A percentile compares a stretch with the other conserved stretches of the same genome.
Conservation (phyloP, 2,329 filamentous ascomycete genomes). For the Seiridium unicorne region DNA sequence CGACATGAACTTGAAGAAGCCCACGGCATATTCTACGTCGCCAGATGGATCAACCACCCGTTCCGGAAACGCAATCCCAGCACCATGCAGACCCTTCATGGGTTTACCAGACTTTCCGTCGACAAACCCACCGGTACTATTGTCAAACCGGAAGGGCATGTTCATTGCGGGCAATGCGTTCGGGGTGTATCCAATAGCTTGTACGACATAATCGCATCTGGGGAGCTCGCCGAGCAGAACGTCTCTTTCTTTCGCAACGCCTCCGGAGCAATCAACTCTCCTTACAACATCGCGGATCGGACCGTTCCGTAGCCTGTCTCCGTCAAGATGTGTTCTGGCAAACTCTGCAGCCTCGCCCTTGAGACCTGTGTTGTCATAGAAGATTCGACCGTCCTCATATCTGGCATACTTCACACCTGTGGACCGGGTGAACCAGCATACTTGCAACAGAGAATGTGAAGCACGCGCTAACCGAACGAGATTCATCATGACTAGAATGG, state of each 20-base stretch:
- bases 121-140: constrained; percentile 38
- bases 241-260: constrained; percentile 35
- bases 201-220: constrained; percentile 49
- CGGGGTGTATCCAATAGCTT: constrained; percentile 57
- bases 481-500: constrained; percentile 61
- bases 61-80: constrained; percentile 64
- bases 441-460: constrained; percentile 10
- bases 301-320: neutral
- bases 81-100: constrained; percentile 55
- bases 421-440: neutral
- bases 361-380: constrained; percentile 64
- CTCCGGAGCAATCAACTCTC: constrained; percentile 42
- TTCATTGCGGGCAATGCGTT: constrained; percentile 42
- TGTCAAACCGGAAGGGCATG: constrained; percentile 27
- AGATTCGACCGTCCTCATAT: constrained; percentile 61
- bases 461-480: constrained; percentile 48
- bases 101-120: constrained; percentile 14
- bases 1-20: constrained; percentile 66
- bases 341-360: constrained; percentile 61
- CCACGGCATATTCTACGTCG: constrained; percentile 61
- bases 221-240: constrained; percentile 45
- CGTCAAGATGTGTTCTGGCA: constrained; percentile 35
- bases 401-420: constrained; percentile 62
- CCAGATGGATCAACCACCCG: constrained; percentile 58
- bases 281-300: constrained; percentile 33